phyloP scores from a whole-genome alignment of 805 yeast species.

The Metschnikowia reukaufii region DNA sequence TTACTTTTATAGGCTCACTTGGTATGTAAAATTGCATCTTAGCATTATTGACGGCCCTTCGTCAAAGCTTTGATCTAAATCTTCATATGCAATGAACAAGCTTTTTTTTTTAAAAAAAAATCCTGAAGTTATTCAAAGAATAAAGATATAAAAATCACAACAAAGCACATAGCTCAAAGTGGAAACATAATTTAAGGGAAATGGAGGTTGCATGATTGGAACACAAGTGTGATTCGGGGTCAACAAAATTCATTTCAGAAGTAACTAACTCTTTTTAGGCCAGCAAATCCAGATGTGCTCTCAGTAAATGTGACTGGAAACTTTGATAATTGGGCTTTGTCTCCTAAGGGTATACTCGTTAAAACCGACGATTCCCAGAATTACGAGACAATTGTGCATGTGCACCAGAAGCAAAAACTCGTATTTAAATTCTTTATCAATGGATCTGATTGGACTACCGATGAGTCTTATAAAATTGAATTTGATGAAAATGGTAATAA shows the following conservation, averaged over 20 bases:
- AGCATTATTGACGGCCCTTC: too few species aligned
- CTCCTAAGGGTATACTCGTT: conserved; percentile 17
- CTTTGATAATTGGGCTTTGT: conserved; percentile 41
- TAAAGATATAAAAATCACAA: too few species aligned
- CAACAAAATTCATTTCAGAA: too few species aligned
- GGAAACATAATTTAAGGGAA: too few species aligned
- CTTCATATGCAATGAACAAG: too few species aligned
- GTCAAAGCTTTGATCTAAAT: too few species aligned
- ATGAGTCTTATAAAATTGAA: conserved; percentile 24
- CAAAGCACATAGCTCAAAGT: too few species aligned
- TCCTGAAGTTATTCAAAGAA: too few species aligned
- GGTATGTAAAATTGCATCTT: conserved; percentile 14
- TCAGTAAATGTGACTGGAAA: conserved; percentile 40
- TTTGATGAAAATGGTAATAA: conserved; percentile 36
- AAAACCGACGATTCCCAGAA: conserved; percentile 13
- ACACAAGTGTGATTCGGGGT: too few species aligned
- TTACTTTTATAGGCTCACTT: conserved; percentile 9
- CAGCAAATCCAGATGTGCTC: conserved; percentile 15
- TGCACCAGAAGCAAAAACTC: conserved; percentile 25
- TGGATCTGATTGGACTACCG: conserved; percentile 33
- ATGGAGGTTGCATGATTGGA: too few species aligned
- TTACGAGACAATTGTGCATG: conserved; percentile 24
- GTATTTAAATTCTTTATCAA: conserved; percentile 41
- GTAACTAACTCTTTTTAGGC: conserved; percentile 16
- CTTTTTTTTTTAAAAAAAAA: too few species aligned